phyloP scores from a whole-genome alignment of 1,284 basidiomycete species.

The Irpex sp. region DNA sequence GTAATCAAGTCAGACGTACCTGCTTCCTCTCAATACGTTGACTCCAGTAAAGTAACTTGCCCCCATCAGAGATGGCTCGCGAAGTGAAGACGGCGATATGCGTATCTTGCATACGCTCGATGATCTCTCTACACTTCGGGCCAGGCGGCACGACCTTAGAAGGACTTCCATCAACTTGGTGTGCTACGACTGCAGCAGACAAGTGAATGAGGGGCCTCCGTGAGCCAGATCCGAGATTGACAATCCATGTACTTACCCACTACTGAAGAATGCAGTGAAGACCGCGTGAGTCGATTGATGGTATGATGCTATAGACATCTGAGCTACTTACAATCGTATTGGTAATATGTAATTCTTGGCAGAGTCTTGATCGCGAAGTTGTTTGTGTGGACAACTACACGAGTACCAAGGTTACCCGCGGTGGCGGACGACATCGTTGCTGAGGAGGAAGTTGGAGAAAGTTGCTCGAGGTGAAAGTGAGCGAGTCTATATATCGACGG shows the following conservation, averaged over 20 bases:
- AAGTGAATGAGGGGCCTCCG: not conserved
- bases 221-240: not conserved
- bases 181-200: not conserved
- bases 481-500: not conserved
- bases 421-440: not conserved
- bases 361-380: slow-evolving; percentile 16
- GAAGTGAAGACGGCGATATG: slow-evolving; percentile 18
- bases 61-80: slow-evolving; percentile 21
- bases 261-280: not conserved
- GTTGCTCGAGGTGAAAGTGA: not conserved
- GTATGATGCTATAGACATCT: not conserved
- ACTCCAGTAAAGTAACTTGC: slow-evolving; percentile 18
- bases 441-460: not conserved
- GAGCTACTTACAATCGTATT: slow-evolving; percentile 22
- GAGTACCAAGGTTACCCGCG: slow-evolving; percentile 2
- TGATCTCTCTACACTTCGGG: slow-evolving; percentile 17
- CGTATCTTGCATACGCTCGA: slow-evolving; percentile 17
- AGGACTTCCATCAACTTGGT: slow-evolving; percentile 3
- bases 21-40: slow-evolving; percentile 10
- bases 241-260: slow-evolving; percentile 11
- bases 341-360: slow-evolving; percentile 14
- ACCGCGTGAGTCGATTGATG: not conserved
- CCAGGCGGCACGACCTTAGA: slow-evolving; percentile 6
- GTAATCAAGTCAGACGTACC: no score
- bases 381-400: slow-evolving; percentile 18